Conservation (phyloP, 2,329 filamentous ascomycete genomes). For the Colletotrichum nymphaeae region DNA sequence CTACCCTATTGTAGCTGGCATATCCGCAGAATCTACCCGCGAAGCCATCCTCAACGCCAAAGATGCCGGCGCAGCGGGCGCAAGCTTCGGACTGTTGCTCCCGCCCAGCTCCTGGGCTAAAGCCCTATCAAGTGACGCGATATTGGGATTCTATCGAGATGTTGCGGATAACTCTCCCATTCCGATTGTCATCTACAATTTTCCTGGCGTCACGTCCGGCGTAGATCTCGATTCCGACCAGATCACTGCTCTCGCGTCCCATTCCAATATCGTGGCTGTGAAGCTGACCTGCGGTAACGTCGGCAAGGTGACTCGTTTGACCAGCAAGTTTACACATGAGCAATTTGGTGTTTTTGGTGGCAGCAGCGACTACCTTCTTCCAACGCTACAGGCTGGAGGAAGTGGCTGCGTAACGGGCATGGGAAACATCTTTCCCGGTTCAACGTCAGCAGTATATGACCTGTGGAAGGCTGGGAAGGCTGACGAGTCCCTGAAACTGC, state of each 20-base stretch:
- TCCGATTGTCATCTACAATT: conserved; percentile 41
- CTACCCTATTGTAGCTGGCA: conserved; percentile 58
- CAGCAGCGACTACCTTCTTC: conserved; percentile 55
- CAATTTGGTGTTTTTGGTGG: conserved; percentile 58
- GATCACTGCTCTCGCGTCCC: conserved; percentile 56
- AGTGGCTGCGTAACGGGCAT: conserved; percentile 57
- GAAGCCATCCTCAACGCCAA: conserved; percentile 74
- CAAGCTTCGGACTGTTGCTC: conserved; percentile 74
- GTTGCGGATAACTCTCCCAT: conserved; percentile 63
- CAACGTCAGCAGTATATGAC: conserved; percentile 52
- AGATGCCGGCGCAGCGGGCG: conserved; percentile 73
- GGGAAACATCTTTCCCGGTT: conserved; percentile 59
- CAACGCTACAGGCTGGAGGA: conserved; percentile 51
- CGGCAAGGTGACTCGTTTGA: conserved; percentile 66
- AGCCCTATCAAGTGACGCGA: conserved; percentile 66
- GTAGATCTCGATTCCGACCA: conserved; percentile 40
- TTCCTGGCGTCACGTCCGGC: conserved; percentile 38
- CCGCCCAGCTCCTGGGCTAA: conserved; percentile 77
- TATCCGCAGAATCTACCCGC: conserved; percentile 69
- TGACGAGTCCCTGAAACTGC: conserved; percentile 52
- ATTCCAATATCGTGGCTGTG: conserved; percentile 72
- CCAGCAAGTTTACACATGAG: conserved; percentile 47
- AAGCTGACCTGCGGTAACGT: conserved; percentile 63
- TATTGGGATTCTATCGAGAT: conserved; percentile 71
- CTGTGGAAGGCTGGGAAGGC: conserved; percentile 51